Evolutionary conservation across 805 yeast genomes (phyloP).

Genomic region (Vanderwaltozyma yarrowii): DNA sequence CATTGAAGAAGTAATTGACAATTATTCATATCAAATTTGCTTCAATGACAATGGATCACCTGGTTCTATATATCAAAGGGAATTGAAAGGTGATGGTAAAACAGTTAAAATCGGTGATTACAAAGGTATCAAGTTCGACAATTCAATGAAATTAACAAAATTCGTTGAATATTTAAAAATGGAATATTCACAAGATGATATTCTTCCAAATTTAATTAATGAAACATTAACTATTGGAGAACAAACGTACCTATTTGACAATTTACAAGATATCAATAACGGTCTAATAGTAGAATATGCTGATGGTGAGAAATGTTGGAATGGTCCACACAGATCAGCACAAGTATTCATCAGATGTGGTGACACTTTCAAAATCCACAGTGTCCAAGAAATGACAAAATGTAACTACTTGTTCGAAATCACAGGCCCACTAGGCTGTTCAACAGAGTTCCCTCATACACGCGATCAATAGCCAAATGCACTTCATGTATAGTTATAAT

Average conservation of each 20-base stretch:
- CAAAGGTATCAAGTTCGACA: constrained; percentile 8
- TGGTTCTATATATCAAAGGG: constrained; percentile 18
- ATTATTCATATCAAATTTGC: constrained; percentile 19
- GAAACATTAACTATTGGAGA: constrained; percentile 12
- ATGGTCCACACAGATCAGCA: constrained; percentile 79
- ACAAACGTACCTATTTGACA: constrained; percentile 17
- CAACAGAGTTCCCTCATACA: no score
- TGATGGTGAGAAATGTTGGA: constrained; percentile 82
- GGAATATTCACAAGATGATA: constrained; percentile 13
- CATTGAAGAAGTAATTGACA: constrained; percentile 5
- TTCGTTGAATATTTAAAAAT: constrained; percentile 17
- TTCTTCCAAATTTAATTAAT: constrained; percentile 18
- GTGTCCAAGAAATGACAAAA: constrained; percentile 80
- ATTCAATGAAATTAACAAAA: constrained; percentile 7
- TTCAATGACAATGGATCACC: constrained; percentile 6
- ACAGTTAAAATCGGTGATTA: constrained; percentile 21
- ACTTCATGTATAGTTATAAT: background rate
- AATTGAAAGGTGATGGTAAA: constrained; percentile 14
- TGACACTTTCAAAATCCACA: constrained; percentile 29
- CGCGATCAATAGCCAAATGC: constrained; percentile 2
- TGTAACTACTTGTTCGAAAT: constrained; percentile 60
- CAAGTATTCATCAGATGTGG: constrained; percentile 61
- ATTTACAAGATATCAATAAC: constrained; percentile 25
- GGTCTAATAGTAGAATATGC: constrained; percentile 34
- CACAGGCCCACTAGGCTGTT: constrained; percentile 35